A percentile compares a stretch with the other conserved stretches of the same genome.
Conservation (phyloP, 768 basidiomycete genomes). For the Collybia nuda region DNA sequence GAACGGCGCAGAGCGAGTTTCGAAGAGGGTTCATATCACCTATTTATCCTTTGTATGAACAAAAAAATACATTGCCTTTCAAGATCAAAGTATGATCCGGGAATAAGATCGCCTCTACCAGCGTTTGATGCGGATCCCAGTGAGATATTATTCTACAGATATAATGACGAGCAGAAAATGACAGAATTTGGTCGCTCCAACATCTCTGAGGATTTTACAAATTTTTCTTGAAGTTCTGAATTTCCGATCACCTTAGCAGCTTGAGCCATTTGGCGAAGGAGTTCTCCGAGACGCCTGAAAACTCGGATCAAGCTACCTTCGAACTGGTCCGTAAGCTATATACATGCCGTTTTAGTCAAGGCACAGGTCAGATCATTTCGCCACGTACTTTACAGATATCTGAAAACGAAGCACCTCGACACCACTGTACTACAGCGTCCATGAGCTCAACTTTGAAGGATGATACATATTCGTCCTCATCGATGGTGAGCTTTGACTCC, state of each 20-base stretch:
- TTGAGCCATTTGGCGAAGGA: slow-evolving; percentile 93
- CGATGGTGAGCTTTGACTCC: slow-evolving; percentile 85
- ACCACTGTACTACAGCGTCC: slow-evolving; percentile 98
- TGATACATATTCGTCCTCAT: slow-evolving; percentile 93
- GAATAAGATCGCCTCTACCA: no score
- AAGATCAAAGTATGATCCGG: background rate
- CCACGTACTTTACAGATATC: slow-evolving; percentile 89
- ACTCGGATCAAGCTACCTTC: slow-evolving; percentile 97
- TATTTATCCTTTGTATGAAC: background rate
- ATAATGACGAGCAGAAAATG: slow-evolving; percentile 86
- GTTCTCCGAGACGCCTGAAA: slow-evolving; percentile 91
- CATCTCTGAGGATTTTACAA: slow-evolving; percentile 89
- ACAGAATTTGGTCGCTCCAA: slow-evolving; percentile 93
- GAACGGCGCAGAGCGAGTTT: no score
- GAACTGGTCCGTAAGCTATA: slow-evolving; percentile 92
- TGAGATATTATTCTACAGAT: slow-evolving; percentile 45
- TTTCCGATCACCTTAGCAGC: slow-evolving; percentile 98
- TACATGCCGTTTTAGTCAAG: slow-evolving; percentile 1
- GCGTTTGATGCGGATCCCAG: no score
- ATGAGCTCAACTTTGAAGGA: slow-evolving; percentile 99
- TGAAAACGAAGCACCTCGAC: slow-evolving; percentile 93
- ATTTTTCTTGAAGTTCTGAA: slow-evolving; percentile 89
- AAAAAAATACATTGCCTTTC: background rate
- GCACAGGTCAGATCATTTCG: background rate
- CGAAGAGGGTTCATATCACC: background rate